phyloP scores from a whole-genome alignment of 106 monocot genomes.

The Acanthochlamys bracteata region DNA sequence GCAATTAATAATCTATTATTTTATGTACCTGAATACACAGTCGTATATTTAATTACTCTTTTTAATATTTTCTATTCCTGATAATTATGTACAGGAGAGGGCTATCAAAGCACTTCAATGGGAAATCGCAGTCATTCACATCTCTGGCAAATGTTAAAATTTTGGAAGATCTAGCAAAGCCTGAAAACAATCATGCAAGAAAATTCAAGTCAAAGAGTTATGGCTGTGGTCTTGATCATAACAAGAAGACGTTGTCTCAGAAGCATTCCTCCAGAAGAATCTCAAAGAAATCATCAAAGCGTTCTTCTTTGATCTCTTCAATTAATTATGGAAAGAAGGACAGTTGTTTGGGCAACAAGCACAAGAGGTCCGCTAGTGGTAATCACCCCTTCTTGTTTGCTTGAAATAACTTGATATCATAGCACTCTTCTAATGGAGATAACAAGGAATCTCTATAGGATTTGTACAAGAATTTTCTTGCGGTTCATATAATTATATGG shows the following conservation, averaged over 20 bases:
- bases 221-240: slow-evolving; percentile 18
- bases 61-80: background rate
- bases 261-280: slow-evolving; percentile 15
- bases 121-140: slow-evolving; percentile 58
- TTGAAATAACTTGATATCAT: no score
- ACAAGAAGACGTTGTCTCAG: slow-evolving; percentile 1
- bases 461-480: no score
- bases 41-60: no score
- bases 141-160: slow-evolving; percentile 34
- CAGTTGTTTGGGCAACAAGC: slow-evolving; percentile 2
- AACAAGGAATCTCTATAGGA: no score
- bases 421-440: no score
- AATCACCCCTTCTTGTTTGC: slow-evolving; percentile 13
- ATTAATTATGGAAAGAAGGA: slow-evolving; percentile 2
- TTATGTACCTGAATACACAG: background rate
- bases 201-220: slow-evolving; percentile 28
- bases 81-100: slow-evolving; percentile 30
- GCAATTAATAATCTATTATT: no score
- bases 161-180: slow-evolving; percentile 48
- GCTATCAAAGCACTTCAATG: slow-evolving; percentile 53
- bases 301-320: slow-evolving; percentile 1
- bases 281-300: slow-evolving; percentile 15
- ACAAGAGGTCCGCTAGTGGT: no score
- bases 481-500: no score
- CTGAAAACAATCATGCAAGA: slow-evolving; percentile 26